A percentile compares a stretch with the other conserved stretches of the same genome.
These are phyloP conservation scores for Themeda triandra DNA, from an alignment of 176 grass and related monocot species.

Conservation along the genomic window DNA sequence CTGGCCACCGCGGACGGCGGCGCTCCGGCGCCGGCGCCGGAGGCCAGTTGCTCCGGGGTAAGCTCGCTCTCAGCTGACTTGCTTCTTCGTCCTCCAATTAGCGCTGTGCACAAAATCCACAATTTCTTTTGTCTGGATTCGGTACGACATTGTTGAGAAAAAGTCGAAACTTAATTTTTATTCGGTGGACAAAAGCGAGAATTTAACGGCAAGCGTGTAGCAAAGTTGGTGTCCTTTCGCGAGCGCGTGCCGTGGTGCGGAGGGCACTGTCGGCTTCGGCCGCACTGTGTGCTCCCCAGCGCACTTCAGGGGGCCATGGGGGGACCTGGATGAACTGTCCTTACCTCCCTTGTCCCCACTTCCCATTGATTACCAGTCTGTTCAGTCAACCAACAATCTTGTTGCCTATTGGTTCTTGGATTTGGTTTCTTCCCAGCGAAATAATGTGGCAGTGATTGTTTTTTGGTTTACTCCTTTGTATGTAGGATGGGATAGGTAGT, in stretches of 20 bases:
- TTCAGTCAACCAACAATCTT: conserved; percentile 44
- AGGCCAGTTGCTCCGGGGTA: conserved; percentile 56
- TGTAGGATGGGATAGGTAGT: conserved; percentile 46
- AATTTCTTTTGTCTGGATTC: not conserved
- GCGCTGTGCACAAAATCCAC: not conserved
- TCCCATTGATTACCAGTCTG: conserved; percentile 24
- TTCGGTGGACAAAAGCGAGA: conserved; percentile 28
- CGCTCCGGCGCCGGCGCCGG: conserved; percentile 20
- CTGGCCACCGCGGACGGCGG: conserved; percentile 15
- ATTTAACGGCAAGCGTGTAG: conserved; percentile 8
- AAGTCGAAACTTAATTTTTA: not conserved
- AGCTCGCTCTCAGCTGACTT: conserved; percentile 41
- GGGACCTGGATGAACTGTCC: conserved; percentile 33
- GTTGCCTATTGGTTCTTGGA: conserved; percentile 27
- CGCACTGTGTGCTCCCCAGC: conserved; percentile 12
- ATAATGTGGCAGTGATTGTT: not conserved
- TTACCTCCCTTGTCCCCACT: conserved; percentile 19
- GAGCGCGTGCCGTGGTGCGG: conserved; percentile 30
- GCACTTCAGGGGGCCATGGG: not conserved
- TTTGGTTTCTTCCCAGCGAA: conserved; percentile 4
- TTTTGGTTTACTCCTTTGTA: conserved; percentile 28
- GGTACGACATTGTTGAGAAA: not conserved
- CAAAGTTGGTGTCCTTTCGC: conserved; percentile 30
- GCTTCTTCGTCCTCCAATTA: not conserved
- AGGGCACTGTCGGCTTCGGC: conserved; percentile 35